Evolutionary conservation across 345 rosid species (phyloP), one percentile per base, ranked within the genome.

Genomic region (Durio zibethinus): DNA sequence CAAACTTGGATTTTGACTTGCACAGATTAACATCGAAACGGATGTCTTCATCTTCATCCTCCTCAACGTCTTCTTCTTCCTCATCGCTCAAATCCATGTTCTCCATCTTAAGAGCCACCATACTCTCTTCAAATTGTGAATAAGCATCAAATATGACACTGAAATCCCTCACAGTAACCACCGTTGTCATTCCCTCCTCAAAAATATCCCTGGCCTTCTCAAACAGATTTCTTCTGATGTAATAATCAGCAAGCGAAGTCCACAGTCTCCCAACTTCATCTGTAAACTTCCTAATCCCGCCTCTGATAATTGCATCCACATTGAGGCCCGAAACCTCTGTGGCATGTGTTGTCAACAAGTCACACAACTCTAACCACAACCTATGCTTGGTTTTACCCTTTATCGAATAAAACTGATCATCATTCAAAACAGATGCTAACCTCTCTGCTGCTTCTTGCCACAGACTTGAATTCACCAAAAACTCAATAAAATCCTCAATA

Each of bases 241-340:
- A 96, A 79, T 93, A 96, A 87, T 96, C 99, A 4, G 99, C 97
- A 56, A 93, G 93, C 0, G 98, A 93, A 3, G 99, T 96, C 98
- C 98, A 96, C 75, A 93, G 74, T 87, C 91, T 87, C 23, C 99
- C 97, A 18, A 93, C 98, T 86, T 96, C 99, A 73, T 96, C 92
- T 0, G 97, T 92, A 76, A 91, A 93, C 89, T 91, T 96, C 85
- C 95, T 88, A 81, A 93, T 93, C 54, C 98, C 99, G 60, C 99
- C 99, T 76, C 98, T 91, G 27, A 96, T 96, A 53, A 93, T 93
- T 0, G 97, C 98, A 82, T 93, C 98, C 23, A 96, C 99, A 75
- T 96, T 92, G 40, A 96, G 84, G 36, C 99, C 99, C 0, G 93
- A 93, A 59, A 96, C 94, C 79, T 83, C 92, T 1, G 88, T 92